phyloP scores from a whole-genome alignment of 2,329 filamentous ascomycete species.

The Leptoxyphium fumago region DNA sequence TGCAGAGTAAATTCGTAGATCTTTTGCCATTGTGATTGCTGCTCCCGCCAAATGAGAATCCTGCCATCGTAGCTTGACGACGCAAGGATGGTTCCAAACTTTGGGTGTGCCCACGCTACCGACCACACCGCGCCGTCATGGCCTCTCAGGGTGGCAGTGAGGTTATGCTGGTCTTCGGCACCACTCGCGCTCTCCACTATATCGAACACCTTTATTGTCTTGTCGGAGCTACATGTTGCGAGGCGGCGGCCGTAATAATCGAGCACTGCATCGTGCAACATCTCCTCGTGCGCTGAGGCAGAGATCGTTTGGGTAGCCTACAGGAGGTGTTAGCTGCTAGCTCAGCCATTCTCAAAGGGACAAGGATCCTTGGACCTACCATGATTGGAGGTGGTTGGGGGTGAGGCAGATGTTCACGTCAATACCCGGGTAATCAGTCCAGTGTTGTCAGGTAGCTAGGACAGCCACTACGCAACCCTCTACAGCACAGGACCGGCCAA shows the following conservation, averaged over 20 bases:
- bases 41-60: constrained; percentile 96
- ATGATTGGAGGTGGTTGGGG: too few species aligned
- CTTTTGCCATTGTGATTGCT: constrained; percentile 46
- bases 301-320: constrained; percentile 51
- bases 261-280: constrained; percentile 94
- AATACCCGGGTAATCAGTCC: too few species aligned
- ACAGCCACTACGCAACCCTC: too few species aligned
- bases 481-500: too few species aligned
- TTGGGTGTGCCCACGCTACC: constrained; percentile 94
- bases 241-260: constrained; percentile 96
- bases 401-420: too few species aligned
- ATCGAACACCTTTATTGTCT: constrained; percentile 98
- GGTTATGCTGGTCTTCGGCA: constrained; percentile 76
- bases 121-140: constrained; percentile 98
- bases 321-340: background rate
- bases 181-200: constrained; percentile 28
- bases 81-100: constrained; percentile 95
- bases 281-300: constrained; percentile 89
- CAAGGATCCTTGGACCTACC: too few species aligned
- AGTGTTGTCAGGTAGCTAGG: too few species aligned
- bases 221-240: constrained; percentile 93
- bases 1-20: constrained; percentile 89
- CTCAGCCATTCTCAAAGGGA: too few species aligned
- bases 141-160: constrained; percentile 87
- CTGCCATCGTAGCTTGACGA: constrained; percentile 95